Base-by-base conservation (phyloP, 352 stramenopile species). In the Thalassiosira hispida region DNA sequence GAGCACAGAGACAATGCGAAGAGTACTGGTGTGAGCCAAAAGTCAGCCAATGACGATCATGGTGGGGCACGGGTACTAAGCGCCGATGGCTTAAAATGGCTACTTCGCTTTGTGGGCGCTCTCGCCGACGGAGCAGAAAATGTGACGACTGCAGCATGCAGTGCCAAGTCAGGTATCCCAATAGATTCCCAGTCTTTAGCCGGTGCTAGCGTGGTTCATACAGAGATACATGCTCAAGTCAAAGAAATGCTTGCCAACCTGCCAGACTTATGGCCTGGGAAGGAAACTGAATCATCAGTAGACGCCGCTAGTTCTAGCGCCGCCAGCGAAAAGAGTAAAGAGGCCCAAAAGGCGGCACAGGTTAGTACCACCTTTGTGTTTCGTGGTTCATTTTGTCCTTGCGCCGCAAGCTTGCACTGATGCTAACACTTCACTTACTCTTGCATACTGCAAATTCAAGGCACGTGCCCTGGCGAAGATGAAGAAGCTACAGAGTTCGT, bases 1-100 rank as follows among this genome's bases (percentile, higher is more conserved):
- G 89, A 94, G 67, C 83, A 94, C 62, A 81, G 87, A 73, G 79
- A 82, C 35, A 73, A 74, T 49, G 73, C 49, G 16, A 77, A 73
- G 47, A 77, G 38, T 31, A 73, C 63, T 23, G 57, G 55, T 12
- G 59, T 46, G 7, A 55, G 23, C 23, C 71, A 86, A 67, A 83
- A 73, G 33, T 74, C 53, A 53, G 65, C 47, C 12, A 79, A 87
- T 49, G 79, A 89, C 25, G 86, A 88, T 53, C 86, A 93, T 73
- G 88, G 88, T 49, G 90, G 90, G 25, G 88, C 90, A 25, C 65
- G 88, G 20, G 53, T 79, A 35, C 71, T 94, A 8, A 81, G 81
- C 18, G 67, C 80, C 18, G 87, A 87, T 74, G 90, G 90, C 38
- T 72, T 94, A 38, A 93, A 92, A 62, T 94, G 88, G 88, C 75